Base-by-base conservation (phyloP, 306 rosid species). In the Albizia julibrissin region DNA sequence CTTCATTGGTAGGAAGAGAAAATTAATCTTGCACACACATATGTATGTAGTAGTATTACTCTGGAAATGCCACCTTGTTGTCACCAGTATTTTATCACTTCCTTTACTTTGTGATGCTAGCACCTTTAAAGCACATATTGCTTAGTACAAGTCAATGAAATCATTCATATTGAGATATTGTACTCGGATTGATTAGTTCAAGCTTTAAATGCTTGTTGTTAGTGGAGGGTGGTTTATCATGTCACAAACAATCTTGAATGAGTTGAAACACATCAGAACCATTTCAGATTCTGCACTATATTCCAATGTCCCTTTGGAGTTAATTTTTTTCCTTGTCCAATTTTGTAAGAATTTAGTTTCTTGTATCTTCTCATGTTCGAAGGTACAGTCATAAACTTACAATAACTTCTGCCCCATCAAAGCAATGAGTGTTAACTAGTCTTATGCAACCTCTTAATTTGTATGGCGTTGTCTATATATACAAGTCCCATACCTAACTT, bases 251-350 rank as follows among this genome's bases (percentile, higher is more conserved):
- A 40, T 64, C 31, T 80, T 27, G 52, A 62, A 31, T 58, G 77
- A 70, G 52, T 86, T 83, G 71, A 69, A 80, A 83, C 58, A 49
- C 58, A 22, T 40, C 72, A n/a, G 37, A 11, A 34, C 56, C 64
- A 6, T 6, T 21, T 42, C 37, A 50, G 72, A 3, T 18, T 71
- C 22, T 58, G 43, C 50, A 42, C 52, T 21, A 75, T 8, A 75
- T 34, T 52, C 52, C 16, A 29, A 15, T 26, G 29, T 33, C 69
- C 67, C 61, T 42, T 18, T 69, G 64, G 69, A 77, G 37, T 49
- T 72, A 66, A 68, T 76, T 56, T 66, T 29, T 75, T 18, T 65
- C 34, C 5, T 21, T 49, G 59, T 62, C 67, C 42, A 37, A 64
- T 65, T 80, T 79, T 46, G 49, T 19, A 40, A 27, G 59, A 54